Conservation (phyloP, 2,329 filamentous ascomycete genomes). For the Colletotrichum horii region DNA sequence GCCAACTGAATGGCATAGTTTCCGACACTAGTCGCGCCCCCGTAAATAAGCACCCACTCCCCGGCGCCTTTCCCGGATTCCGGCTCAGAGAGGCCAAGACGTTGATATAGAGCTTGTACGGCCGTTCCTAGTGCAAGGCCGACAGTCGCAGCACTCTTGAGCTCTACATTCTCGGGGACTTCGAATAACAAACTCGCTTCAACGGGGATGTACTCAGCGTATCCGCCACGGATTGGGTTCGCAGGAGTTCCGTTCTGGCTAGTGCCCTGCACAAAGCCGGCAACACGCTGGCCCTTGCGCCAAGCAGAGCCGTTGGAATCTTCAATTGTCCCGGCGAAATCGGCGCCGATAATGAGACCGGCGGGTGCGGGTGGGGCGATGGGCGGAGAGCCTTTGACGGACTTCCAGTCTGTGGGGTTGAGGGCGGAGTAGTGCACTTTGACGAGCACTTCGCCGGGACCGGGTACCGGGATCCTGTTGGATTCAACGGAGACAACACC, state of each 20-base stretch:
- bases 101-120: not conserved
- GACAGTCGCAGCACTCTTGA: not conserved
- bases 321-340: slow-evolving; percentile 35
- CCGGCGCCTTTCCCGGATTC: not conserved
- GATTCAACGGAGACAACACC: slow-evolving; percentile 29
- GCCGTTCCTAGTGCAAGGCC: not conserved
- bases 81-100: not conserved
- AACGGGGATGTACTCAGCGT: not conserved
- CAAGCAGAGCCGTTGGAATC: slow-evolving; percentile 33
- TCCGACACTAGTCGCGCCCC: slow-evolving; percentile 23
- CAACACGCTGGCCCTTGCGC: slow-evolving; percentile 33
- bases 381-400: not conserved
- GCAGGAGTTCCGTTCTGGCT: not conserved
- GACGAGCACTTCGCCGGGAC: slow-evolving; percentile 35
- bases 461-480: slow-evolving; percentile 28
- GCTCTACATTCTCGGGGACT: not conserved
- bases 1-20: slow-evolving; percentile 6
- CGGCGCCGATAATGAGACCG: slow-evolving; percentile 33
- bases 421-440: slow-evolving; percentile 34
- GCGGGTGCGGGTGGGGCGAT: slow-evolving; percentile 15
- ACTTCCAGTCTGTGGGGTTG: slow-evolving; percentile 39
- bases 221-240: not conserved
- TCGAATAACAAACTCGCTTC: not conserved
- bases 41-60: slow-evolving; percentile 27
- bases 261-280: slow-evolving; percentile 35